These are phyloP conservation scores for Candida orba DNA, from an alignment of 805 yeast genomes.

Conservation along the genomic window DNA sequence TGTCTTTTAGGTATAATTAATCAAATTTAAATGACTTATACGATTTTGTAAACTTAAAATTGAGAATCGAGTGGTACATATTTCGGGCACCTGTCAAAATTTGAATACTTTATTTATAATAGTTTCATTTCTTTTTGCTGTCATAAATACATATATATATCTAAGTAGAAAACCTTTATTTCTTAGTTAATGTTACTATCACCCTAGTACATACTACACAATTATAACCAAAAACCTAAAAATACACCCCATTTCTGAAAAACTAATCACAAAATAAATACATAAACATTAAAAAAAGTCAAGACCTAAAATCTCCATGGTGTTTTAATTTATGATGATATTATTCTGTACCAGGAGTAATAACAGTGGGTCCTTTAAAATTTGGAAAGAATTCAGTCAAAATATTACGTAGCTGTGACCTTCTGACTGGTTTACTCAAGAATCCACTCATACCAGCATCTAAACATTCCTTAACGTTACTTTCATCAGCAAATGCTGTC, in stretches of 20 bases:
- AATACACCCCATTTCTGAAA: too few species aligned
- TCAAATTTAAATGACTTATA: slow-evolving; percentile 5
- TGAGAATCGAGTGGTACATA: too few species aligned
- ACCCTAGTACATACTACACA: too few species aligned
- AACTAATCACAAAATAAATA: too few species aligned
- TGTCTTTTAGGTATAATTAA: slow-evolving; percentile 1
- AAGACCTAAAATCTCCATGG: too few species aligned
- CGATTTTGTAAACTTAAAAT: background rate
- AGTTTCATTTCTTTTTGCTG: background rate
- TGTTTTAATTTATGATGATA: background rate
- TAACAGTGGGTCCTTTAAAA: background rate
- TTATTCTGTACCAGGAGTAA: slow-evolving; percentile 3
- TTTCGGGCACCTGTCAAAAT: too few species aligned
- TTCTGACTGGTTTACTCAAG: slow-evolving; percentile 78
- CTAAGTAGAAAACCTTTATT: too few species aligned
- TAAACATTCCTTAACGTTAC: slow-evolving; percentile 78
- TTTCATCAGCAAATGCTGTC: slow-evolving; percentile 92
- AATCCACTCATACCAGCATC: slow-evolving; percentile 93
- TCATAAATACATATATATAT: too few species aligned
- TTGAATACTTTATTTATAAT: too few species aligned
- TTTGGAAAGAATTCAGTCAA: slow-evolving; percentile 27
- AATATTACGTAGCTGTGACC: slow-evolving; percentile 58
- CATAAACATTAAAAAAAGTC: too few species aligned
- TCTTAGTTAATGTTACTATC: too few species aligned
- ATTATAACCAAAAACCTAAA: too few species aligned